Conservation (phyloP, 2,329 filamentous ascomycete genomes). For the Geosmithia flava region DNA sequence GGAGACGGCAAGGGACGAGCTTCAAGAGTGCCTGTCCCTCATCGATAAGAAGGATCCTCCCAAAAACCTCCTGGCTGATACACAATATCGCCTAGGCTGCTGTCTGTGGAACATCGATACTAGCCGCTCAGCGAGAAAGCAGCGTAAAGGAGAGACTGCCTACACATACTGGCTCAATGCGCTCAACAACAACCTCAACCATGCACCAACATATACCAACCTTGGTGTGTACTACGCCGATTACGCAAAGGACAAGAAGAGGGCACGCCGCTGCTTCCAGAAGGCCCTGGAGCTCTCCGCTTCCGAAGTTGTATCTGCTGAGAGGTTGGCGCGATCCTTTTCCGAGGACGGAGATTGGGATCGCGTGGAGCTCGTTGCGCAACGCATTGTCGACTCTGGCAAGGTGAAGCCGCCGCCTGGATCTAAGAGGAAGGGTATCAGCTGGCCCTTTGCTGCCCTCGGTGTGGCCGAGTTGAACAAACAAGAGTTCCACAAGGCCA, state of each 20-base stretch:
- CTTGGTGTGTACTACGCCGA: conserved; percentile 86
- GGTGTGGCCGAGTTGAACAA: conserved; percentile 93
- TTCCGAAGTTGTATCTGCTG: conserved; percentile 75
- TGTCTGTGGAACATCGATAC: conserved; percentile 79
- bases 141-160: conserved; percentile 55
- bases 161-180: conserved; percentile 76
- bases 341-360: conserved; percentile 93
- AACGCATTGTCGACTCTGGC: conserved; percentile 87
- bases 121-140: conserved; percentile 62
- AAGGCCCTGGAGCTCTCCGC: conserved; percentile 90
- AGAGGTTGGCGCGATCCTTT: conserved; percentile 74
- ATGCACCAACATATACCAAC: conserved; percentile 82
- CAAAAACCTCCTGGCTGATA: conserved; percentile 69
- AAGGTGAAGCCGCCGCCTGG: conserved; percentile 83
- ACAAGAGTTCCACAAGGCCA: conserved; percentile 78
- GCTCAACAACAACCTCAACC: conserved; percentile 76
- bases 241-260: conserved; percentile 74
- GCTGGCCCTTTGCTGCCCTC: conserved; percentile 90
- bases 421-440: conserved; percentile 83
- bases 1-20: conserved; percentile 49
- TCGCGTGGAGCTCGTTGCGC: conserved; percentile 82
- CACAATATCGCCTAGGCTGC: conserved; percentile 74
- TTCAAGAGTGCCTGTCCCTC: conserved; percentile 56
- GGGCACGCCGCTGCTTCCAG: conserved; percentile 86
- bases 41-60: conserved; percentile 30